Evolutionary conservation across 805 yeast species (phyloP), one percentile per base, ranked within the genome.

Genomic region (Monosporozyma solicola): DNA sequence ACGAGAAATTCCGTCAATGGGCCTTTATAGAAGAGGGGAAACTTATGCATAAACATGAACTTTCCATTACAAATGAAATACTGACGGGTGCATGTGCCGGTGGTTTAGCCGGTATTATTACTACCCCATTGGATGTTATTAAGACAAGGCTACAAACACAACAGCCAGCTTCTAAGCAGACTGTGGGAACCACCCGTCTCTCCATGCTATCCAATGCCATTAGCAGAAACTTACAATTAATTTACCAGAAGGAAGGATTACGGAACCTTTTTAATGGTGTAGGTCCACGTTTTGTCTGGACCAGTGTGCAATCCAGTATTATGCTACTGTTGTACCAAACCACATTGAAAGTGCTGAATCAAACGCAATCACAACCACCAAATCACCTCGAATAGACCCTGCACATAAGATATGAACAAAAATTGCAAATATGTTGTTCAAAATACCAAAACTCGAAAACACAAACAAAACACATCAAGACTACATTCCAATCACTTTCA

Each of bases 261-360:
- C 54, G 77, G 1, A 96, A 96, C 0, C 74, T 89, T 41, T 92
- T 94, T 69, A 80, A 91, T 33, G 99, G 99, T 0, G 96, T 94
- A 5, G 97, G 97, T 0, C 99, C 99, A 0, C 77, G 99, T 57
- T 83, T 90, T 59, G 85, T 94, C 4, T 94, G 99, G 99, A 92
- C 98, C 0, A 87, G 95, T 57, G 74, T 91, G 20, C 99, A 94
- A 68, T 87, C 96, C 68, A 87, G 96, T 59, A 85, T 94, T 48
- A 92, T 94, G 98, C 75, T 94, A 52, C 73, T 92, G 57, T 73
- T 91, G 41, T 94, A 94, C 69, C 99, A 94, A 68, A 73, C 82
- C 45, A 76, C 92, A 3, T 72, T 92, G 61, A 81, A 81, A 59
- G 70, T 62, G 16, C 55, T 73, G 53, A 68, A 67, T 54, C 59